Evolutionary conservation across 306 rosid genomes (phyloP), one percentile per base, ranked within the genome.

Genomic region (Albizia julibrissin): DNA sequence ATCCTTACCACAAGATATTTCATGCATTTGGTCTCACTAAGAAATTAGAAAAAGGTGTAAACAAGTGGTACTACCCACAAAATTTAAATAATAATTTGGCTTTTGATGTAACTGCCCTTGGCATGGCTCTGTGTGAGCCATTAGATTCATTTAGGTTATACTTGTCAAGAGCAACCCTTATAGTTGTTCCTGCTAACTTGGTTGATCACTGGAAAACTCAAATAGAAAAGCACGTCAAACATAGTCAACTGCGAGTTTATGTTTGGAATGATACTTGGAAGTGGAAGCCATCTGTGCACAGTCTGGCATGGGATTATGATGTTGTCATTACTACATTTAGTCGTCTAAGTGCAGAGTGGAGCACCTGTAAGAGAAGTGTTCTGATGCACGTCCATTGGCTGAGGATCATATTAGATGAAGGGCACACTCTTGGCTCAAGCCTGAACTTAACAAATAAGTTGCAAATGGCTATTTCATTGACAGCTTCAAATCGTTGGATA

Each of bases 351-450:
- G 96, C 96, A 77, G 99, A 95, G 85, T 95, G 98, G 98, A 81
- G 91, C 15, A 92, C 96, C 37, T 91, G 81, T 40, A 93, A 91
- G 86, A 92, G 67, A 85, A 95, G 99, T 83, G 87, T 73, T 74
- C 68, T 93, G 83, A 88, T 78, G 91, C 97, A 95, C 83, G 94
- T 95, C 69, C 99, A 95, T 85, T 95, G 99, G 99, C 86, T 88
- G 83, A 89, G 99, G 88, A 81, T 95, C 84, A 88, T 95, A 79
- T 91, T 95, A 87, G 99, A 95, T 82, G 99, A 95, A 84, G 99
- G 99, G 54, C 98, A 95, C 90, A 95, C 98, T 81, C 99, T 95
- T 83, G 98, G 99, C 79, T 93, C 98, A 76, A 95, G 98, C 80
- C 73, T 95, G 78, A 91, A 79, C 89, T 87, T 95, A 84, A 93